These are phyloP conservation scores for Perkinsus chesapeaki DNA, from an alignment of 169 alveolate genomes.

Conservation along the genomic window DNA sequence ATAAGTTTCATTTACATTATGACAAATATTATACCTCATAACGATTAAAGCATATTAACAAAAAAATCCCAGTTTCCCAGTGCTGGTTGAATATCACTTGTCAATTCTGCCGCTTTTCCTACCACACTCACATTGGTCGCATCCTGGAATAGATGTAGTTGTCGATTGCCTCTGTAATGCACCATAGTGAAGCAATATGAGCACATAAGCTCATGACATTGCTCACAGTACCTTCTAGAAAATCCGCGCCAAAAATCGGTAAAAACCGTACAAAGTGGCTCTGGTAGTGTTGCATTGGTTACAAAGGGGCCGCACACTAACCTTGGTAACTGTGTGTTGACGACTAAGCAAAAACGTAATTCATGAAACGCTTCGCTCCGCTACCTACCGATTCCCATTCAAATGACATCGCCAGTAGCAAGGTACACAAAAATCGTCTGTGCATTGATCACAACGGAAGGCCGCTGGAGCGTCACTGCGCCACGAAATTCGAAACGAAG, in stretches of 20 bases:
- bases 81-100: too few relatives aligned
- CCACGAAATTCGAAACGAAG: background rate
- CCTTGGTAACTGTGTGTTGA: conserved; percentile 1
- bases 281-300: conserved; percentile 31
- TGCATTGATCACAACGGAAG: conserved; percentile 17
- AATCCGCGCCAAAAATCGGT: background rate
- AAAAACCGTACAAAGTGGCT: conserved; percentile 27
- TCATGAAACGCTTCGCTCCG: background rate
- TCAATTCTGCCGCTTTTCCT: too few relatives aligned
- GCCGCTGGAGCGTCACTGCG: background rate
- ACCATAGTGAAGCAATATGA: conserved; percentile 34
- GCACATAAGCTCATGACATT: conserved; percentile 14
- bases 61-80: too few relatives aligned
- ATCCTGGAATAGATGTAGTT: background rate
- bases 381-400: conserved; percentile 15
- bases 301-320: conserved; percentile 31
- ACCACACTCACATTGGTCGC: conserved; percentile 1
- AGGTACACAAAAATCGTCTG: conserved; percentile 31
- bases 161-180: conserved; percentile 18
- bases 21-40: too few relatives aligned
- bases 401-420: conserved; percentile 38
- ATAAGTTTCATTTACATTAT: too few relatives aligned
- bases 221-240: background rate
- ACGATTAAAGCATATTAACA: too few relatives aligned
- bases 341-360: background rate